These are phyloP conservation scores for Penicillium dipodomyicola DNA, from an alignment of 495 filamentous ascomycete species.

Conservation along the genomic window DNA sequence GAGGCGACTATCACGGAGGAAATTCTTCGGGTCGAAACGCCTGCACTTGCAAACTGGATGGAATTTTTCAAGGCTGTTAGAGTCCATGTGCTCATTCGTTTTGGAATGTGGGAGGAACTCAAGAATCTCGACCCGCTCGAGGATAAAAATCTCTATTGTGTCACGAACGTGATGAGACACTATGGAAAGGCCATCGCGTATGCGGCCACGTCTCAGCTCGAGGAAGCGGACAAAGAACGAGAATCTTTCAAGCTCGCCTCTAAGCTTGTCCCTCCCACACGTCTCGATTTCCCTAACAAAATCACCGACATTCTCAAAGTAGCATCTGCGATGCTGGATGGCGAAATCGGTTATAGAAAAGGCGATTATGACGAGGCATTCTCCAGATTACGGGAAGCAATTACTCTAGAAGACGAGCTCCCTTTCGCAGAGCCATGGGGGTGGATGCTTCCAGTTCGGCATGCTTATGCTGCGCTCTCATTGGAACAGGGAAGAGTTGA, in stretches of 20 bases:
- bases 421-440: constrained; percentile 65
- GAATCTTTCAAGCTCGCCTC: constrained; percentile 43
- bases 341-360: constrained; percentile 60
- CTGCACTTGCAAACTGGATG: constrained; percentile 66
- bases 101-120: constrained; percentile 59
- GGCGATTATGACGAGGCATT: constrained; percentile 53
- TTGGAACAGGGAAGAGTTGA: constrained; percentile 56
- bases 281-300: constrained; percentile 54
- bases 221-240: constrained; percentile 44
- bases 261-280: constrained; percentile 45
- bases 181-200: constrained; percentile 60
- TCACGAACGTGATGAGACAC: constrained; percentile 55
- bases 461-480: constrained; percentile 59
- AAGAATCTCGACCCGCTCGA: constrained; percentile 41
- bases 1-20: constrained; percentile 54
- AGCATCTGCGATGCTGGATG: constrained; percentile 58
- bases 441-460: constrained; percentile 63
- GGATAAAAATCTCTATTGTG: constrained; percentile 53
- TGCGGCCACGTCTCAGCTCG: constrained; percentile 46
- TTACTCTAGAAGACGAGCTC: constrained; percentile 48
- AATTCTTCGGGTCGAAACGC: constrained; percentile 53
- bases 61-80: constrained; percentile 60
- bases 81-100: constrained; percentile 60
- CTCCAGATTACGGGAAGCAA: constrained; percentile 44
- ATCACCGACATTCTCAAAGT: constrained; percentile 54